These are phyloP conservation scores for Hymenochaete sp. DNA, from an alignment of 1,284 basidiomycete genomes.

Conservation along the genomic window DNA sequence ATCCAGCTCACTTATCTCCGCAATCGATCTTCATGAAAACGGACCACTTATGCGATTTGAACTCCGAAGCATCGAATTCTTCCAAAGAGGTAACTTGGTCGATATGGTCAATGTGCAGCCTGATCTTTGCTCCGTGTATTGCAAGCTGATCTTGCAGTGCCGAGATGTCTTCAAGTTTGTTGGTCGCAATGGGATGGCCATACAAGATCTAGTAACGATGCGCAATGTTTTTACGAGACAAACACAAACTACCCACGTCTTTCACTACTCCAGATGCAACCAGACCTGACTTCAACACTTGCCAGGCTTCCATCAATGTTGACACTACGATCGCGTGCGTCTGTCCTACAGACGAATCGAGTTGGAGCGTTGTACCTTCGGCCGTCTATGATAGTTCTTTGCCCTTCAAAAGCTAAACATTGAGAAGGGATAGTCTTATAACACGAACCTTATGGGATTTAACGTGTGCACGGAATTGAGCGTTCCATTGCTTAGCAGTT, in stretches of 20 bases:
- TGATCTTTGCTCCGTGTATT: slow-evolving; percentile 44
- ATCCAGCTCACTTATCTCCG: slow-evolving; percentile 56
- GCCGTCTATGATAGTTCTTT: slow-evolving; percentile 40
- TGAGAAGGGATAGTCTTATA: neutral
- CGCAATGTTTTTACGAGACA: neutral
- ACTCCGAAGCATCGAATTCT: slow-evolving; percentile 39
- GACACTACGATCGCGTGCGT: slow-evolving; percentile 64
- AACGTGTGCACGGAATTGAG: slow-evolving; percentile 71
- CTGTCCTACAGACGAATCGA: slow-evolving; percentile 43
- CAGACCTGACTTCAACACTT: slow-evolving; percentile 59
- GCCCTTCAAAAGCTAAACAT: slow-evolving; percentile 16
- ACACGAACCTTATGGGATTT: slow-evolving; percentile 69
- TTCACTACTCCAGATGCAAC: slow-evolving; percentile 66
- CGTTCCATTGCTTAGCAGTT: slow-evolving; percentile 54
- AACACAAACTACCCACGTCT: slow-evolving; percentile 44
- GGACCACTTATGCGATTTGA: slow-evolving; percentile 49
- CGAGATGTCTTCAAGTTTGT: slow-evolving; percentile 68
- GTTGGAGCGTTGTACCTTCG: slow-evolving; percentile 65
- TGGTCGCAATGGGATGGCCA: slow-evolving; percentile 59
- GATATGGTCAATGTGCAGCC: slow-evolving; percentile 69
- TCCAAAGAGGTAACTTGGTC: slow-evolving; percentile 63
- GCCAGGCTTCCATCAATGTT: slow-evolving; percentile 75
- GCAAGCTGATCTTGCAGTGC: slow-evolving; percentile 48
- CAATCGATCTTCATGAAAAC: slow-evolving; percentile 78
- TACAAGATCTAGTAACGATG: slow-evolving; percentile 57